Evolutionary conservation across 306 rosid genomes (phyloP), one percentile per base, ranked within the genome.

Genomic region (Urtica urens): DNA sequence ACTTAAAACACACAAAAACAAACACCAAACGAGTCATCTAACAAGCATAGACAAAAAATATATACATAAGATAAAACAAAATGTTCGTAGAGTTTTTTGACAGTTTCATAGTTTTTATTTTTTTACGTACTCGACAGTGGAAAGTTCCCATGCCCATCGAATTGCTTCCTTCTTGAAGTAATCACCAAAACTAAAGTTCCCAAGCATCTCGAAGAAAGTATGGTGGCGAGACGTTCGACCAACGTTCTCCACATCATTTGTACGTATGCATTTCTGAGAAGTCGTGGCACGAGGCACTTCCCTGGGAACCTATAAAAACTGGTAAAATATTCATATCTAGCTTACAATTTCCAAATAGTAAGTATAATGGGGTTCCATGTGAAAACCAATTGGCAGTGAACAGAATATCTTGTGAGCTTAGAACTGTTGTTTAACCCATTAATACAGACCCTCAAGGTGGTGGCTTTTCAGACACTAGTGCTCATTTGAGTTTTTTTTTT

Each of bases 111-210:
- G n/a, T n/a, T n/a, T n/a, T n/a, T n/a, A n/a, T n/a, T n/a, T n/a
- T n/a, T n/a, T n/a, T n/a, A n/a, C 81, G 57, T 74, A 88, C 97
- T 88, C 86, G 7, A 59, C 18, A 50, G 95, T 88, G 23, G 96
- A 49, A 63, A 88, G 81, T 39, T 88, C 90, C 96, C 96, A 88
- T 9, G 96, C 96, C 96, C 95, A 88, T 26, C 52, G 64, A 69
- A 83, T 83, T 53, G 95, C 96, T 63, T 87, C 86, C 67, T 61
- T 68, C 78, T 88, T 88, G 83, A 88, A 88, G 84, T 81, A 88
- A 78, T 88, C 84, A 24, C 95, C 95, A 74, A 83, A 83, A 73
- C 93, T 88, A 75, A 88, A 88, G 76, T 88, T 88, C 44, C 95
- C 96, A 55, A 88, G 96, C 96, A 88, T 83, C 75, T 88, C 94